phyloP scores from a whole-genome alignment of 495 filamentous ascomycete genomes.

The Echria macrotheca region DNA sequence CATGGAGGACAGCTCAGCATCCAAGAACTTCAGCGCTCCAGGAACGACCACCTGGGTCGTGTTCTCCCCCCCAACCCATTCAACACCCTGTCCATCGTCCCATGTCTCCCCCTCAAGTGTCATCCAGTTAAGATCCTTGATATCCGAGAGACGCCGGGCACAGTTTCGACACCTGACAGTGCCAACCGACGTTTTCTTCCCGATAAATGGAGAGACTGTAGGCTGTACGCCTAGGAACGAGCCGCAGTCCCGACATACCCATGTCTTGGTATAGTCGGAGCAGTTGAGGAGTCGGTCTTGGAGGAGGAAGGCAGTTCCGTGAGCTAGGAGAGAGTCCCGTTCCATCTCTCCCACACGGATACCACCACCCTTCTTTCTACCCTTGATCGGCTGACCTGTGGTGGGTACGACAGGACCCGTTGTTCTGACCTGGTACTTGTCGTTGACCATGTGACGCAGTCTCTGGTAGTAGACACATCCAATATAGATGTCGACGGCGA shows the following conservation, averaged over 20 bases:
- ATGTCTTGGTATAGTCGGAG: constrained; percentile 79
- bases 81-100: constrained; percentile 81
- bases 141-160: constrained; percentile 55
- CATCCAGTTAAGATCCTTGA: constrained; percentile 50
- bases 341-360: constrained; percentile 99
- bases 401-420: constrained; percentile 84
- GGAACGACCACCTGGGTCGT: constrained; percentile 89
- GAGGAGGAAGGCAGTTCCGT: constrained; percentile 89
- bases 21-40: constrained; percentile 84
- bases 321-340: constrained; percentile 86
- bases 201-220: constrained; percentile 63
- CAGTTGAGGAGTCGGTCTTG: constrained; percentile 97
- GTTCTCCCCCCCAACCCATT: constrained; percentile 81
- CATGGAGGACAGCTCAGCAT: constrained; percentile 86
- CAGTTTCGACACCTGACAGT: constrained; percentile 78
- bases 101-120: constrained; percentile 68
- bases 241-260: constrained; percentile 84
- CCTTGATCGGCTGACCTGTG: constrained; percentile 96
- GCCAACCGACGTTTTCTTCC: constrained; percentile 49
- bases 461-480: constrained; percentile 97
- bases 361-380: constrained; percentile 89
- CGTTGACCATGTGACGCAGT: constrained; percentile 97
- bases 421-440: constrained; percentile 97
- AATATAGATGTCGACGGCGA: constrained; percentile 92
- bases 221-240: constrained; percentile 80